Conservation (phyloP, 163 green algal genomes). For the Scenedesmus sp. region DNA sequence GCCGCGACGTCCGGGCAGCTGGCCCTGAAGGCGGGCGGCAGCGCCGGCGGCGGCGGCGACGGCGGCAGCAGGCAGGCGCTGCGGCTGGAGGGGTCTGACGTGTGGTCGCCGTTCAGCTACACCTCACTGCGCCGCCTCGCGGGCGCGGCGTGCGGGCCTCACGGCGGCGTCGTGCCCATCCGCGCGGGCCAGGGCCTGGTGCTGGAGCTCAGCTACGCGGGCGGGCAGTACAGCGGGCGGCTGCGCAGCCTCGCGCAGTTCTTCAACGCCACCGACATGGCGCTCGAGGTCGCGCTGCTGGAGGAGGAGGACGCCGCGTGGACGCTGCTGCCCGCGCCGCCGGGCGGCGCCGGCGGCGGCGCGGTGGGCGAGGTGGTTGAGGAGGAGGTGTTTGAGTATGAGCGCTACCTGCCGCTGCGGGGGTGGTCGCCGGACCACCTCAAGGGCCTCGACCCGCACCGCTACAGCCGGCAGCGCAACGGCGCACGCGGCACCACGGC, state of each 20-base stretch:
- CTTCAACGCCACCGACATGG: constrained; percentile 68
- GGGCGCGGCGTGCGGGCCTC: background rate
- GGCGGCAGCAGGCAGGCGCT: constrained; percentile 61
- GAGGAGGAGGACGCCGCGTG: constrained; percentile 53
- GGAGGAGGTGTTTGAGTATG: constrained; percentile 84
- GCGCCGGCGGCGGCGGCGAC: background rate
- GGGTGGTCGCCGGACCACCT: constrained; percentile 68
- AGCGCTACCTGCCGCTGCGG: constrained; percentile 68
- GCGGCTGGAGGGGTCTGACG: constrained; percentile 47
- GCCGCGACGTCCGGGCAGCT: background rate
- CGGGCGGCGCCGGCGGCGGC: background rate
- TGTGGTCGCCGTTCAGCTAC: constrained; percentile 59
- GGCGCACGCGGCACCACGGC: constrained; percentile 39
- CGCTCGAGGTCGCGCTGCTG: constrained; percentile 70
- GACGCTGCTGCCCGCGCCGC: constrained; percentile 41
- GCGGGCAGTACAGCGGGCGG: constrained; percentile 61
- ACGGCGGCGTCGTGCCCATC: constrained; percentile 61
- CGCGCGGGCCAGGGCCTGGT: constrained; percentile 59
- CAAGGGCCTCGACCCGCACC: constrained; percentile 57
- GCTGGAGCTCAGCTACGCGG: constrained; percentile 60
- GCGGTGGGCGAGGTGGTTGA: constrained; percentile 52
- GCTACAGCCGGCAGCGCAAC: constrained; percentile 56
- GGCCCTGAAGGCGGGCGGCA: constrained; percentile 4
- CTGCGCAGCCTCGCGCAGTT: constrained; percentile 77
- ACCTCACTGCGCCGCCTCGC: constrained; percentile 40